Conservation (phyloP, 441 rosid genomes). For the Eutrema salsugineum region DNA sequence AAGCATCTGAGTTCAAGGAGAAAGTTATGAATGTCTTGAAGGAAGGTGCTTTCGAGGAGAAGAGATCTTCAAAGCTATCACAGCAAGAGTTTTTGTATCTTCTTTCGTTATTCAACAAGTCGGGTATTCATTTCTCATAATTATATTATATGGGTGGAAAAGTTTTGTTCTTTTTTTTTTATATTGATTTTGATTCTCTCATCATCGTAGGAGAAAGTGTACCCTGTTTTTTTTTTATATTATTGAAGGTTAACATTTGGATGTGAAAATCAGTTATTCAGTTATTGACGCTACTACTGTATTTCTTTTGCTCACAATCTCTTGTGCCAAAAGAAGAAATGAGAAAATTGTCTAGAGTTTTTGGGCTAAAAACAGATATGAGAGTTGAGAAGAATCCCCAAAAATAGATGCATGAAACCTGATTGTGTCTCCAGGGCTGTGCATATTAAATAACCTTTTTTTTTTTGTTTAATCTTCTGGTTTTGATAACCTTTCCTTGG, state of each 20-base stretch:
- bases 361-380: too few species aligned
- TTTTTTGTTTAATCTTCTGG: too few species aligned
- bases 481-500: too few species aligned
- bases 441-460: too few species aligned
- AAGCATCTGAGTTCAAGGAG: slow-evolving; percentile 54
- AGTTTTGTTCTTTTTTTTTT: background rate
- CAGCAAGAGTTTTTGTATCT: slow-evolving; percentile 79
- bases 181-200: too few species aligned
- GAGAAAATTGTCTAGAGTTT: too few species aligned
- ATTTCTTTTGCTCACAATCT: background rate
- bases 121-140: slow-evolving; percentile 66
- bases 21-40: slow-evolving; percentile 58
- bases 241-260: background rate
- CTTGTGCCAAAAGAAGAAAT: too few species aligned
- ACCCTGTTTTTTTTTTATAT: background rate
- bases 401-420: too few species aligned
- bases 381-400: too few species aligned
- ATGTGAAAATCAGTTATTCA: background rate
- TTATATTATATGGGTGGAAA: background rate
- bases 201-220: background rate
- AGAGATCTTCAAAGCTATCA: slow-evolving; percentile 74
- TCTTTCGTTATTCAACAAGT: slow-evolving; percentile 83
- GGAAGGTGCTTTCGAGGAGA: slow-evolving; percentile 66
- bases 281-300: background rate
- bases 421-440: too few species aligned